A percentile compares a stretch with the other conserved stretches of the same genome.
Evolutionary conservation across 257 asterid genomes (phyloP).

Genomic region (Solanum chmielewskii): DNA sequence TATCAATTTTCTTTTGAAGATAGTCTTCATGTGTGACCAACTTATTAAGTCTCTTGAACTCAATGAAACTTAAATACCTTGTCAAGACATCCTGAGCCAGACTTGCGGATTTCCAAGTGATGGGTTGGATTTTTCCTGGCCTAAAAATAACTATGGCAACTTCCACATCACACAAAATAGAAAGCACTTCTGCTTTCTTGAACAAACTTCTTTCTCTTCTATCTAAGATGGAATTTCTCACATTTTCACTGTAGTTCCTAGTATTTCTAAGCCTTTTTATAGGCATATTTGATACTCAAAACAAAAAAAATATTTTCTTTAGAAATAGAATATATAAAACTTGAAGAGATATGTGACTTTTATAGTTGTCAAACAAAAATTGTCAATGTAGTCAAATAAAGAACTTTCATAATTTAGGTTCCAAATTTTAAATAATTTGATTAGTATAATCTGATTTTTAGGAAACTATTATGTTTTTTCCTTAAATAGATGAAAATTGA

Average conservation of each 20-base stretch:
- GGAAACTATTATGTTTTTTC: neutral
- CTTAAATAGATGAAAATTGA: neutral
- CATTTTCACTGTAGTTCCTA: constrained; percentile 2
- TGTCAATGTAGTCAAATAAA: neutral
- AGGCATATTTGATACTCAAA: constrained; percentile 11
- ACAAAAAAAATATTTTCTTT: neutral
- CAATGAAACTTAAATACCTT: neutral
- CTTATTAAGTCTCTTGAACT: constrained; percentile 1
- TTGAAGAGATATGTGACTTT: neutral
- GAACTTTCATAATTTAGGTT: neutral
- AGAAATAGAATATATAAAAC: neutral
- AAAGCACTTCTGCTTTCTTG: too few species aligned
- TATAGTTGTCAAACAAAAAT: neutral
- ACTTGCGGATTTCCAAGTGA: too few species aligned
- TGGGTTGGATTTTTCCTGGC: too few species aligned
- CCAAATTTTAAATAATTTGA: neutral
- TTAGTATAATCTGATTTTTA: too few species aligned
- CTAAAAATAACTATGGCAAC: too few species aligned
- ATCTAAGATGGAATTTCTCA: constrained; percentile 12
- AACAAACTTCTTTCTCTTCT: neutral
- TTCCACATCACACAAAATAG: too few species aligned
- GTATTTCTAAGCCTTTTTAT: constrained; percentile 10
- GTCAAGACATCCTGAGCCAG: too few species aligned
- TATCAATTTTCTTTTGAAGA: constrained; percentile 3
- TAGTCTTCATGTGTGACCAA: constrained; percentile 21